Percentiles rank a stretch among this genome's conserved stretches.
Evolutionary conservation across 1,284 basidiomycete species (phyloP).

Genomic region (Melanopsichium pennsylvanicum): DNA sequence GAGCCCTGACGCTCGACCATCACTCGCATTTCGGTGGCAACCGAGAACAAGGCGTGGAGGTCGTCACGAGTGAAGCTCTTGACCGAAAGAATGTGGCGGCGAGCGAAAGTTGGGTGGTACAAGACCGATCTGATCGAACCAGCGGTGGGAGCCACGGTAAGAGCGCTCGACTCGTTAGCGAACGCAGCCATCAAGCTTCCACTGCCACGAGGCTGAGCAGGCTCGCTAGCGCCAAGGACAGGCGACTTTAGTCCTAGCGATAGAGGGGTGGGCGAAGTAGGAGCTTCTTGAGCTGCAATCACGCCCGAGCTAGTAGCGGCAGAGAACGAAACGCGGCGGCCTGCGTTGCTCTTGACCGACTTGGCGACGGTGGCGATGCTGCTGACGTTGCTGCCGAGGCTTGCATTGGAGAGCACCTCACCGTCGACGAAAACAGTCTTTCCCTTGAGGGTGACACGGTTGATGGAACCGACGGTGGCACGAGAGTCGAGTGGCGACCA

Average conservation of each 20-base stretch:
- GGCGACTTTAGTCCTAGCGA: conserved; percentile 45
- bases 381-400: conserved; percentile 83
- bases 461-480: conserved; percentile 78
- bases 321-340: conserved; percentile 44
- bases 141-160: conserved; percentile 15
- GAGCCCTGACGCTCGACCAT: conserved; percentile 91
- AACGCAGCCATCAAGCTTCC: conserved; percentile 39
- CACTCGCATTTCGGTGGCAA: conserved; percentile 95
- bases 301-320: conserved; percentile 13
- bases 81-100: conserved; percentile 91
- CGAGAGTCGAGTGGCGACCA: conserved; percentile 87
- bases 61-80: conserved; percentile 92
- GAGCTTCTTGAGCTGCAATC: conserved; percentile 52
- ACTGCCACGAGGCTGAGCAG: conserved; percentile 26
- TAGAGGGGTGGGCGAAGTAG: conserved; percentile 49
- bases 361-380: conserved; percentile 68
- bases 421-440: conserved; percentile 92
- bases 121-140: conserved; percentile 43
- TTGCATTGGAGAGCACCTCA: conserved; percentile 72
- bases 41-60: conserved; percentile 89
- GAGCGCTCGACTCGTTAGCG: conserved; percentile 33
- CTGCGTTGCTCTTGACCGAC: conserved; percentile 39
- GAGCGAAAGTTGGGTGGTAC: conserved; percentile 71
- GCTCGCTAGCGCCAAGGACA: conserved; percentile 51
- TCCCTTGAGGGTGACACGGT: conserved; percentile 91